phyloP scores from a whole-genome alignment of 306 rosid genomes.

The Styphnolobium japonicum region DNA sequence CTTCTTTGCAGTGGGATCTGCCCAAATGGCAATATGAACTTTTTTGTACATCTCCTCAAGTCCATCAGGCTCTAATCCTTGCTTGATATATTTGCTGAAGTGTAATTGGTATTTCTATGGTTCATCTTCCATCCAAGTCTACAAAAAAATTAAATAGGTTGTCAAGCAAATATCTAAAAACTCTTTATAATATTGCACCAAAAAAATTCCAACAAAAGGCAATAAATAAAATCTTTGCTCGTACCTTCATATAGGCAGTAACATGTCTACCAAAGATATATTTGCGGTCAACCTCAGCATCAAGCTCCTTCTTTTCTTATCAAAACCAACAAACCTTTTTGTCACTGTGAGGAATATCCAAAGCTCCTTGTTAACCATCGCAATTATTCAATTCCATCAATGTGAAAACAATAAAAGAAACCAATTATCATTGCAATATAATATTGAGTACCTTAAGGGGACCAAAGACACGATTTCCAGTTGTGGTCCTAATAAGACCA shows the following conservation, averaged over 20 bases:
- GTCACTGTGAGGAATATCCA: conserved; percentile 88
- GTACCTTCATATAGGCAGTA: conserved; percentile 67
- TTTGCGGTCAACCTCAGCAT: conserved; percentile 78
- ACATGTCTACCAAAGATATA: conserved; percentile 79
- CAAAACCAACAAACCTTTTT: conserved; percentile 86
- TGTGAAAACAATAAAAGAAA: not conserved
- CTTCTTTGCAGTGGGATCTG: conserved; percentile 51
- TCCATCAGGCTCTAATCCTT: conserved; percentile 55
- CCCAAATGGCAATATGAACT: conserved; percentile 85
- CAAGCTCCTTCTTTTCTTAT: conserved; percentile 66
- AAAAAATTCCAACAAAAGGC: not conserved
- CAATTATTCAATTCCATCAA: not conserved
- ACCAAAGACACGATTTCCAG: conserved; percentile 88
- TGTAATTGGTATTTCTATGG: conserved; percentile 83
- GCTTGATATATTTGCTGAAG: conserved; percentile 68
- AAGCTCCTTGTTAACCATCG: conserved; percentile 59
- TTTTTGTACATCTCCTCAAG: conserved; percentile 68
- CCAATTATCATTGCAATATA: not conserved
- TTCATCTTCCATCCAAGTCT: conserved; percentile 73
- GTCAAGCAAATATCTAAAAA: not conserved
- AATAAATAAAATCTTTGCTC: not conserved
- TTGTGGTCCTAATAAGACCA: conserved; percentile 80
- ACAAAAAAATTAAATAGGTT: not conserved
- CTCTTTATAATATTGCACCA: too few relatives aligned
- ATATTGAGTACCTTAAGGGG: conserved; percentile 57